phyloP scores from a whole-genome alignment of 768 basidiomycete species.

The Mycena pura region DNA sequence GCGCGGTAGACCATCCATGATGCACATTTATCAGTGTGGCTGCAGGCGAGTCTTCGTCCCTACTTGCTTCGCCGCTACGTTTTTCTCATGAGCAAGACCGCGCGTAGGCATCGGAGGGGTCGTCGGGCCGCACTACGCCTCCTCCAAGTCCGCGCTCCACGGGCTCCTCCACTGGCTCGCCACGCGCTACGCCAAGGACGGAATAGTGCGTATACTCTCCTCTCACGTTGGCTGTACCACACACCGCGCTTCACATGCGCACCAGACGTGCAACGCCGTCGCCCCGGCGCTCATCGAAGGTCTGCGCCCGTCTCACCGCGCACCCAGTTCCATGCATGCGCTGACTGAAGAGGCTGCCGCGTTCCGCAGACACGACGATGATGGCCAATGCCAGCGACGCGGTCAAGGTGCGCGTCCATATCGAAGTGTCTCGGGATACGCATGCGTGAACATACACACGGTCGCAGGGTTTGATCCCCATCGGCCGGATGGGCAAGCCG shows the following conservation, averaged over 20 bases:
- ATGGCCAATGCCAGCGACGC: constrained; percentile 47
- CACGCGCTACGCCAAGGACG: constrained; percentile 53
- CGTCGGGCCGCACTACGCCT: constrained; percentile 63
- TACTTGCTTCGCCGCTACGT: background rate
- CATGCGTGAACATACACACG: background rate
- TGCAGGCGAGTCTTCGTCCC: constrained; percentile 40
- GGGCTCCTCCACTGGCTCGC: constrained; percentile 64
- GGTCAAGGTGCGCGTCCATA: constrained; percentile 35
- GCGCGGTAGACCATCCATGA: background rate
- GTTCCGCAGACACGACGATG: constrained; percentile 52
- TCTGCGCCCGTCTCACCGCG: constrained; percentile 16
- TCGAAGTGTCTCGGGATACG: constrained; percentile 21
- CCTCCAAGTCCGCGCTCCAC: constrained; percentile 61
- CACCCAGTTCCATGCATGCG: background rate
- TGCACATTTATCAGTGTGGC: constrained; percentile 45
- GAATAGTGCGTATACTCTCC: constrained; percentile 52
- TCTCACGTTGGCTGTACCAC: background rate
- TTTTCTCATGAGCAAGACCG: background rate
- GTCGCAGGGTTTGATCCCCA: constrained; percentile 51
- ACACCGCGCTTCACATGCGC: background rate
- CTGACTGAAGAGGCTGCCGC: too few relatives aligned
- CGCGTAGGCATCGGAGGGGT: constrained; percentile 56
- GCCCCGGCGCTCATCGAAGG: constrained; percentile 59
- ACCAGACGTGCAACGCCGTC: constrained; percentile 58
- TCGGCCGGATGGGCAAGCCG: constrained; percentile 57